phyloP scores from a whole-genome alignment of 306 rosid species.

The Astragalus membranaceus region DNA sequence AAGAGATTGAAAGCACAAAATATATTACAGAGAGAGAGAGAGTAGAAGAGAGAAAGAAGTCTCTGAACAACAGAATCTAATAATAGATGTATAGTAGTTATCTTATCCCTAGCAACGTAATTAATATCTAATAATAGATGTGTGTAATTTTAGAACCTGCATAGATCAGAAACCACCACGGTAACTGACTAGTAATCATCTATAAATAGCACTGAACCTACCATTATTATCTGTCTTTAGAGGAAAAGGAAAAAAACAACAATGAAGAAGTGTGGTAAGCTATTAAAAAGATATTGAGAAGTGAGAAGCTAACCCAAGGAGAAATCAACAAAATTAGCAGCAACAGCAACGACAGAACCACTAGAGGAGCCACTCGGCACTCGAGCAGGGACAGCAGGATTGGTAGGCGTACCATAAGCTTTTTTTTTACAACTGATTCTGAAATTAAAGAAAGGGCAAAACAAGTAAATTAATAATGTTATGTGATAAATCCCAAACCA shows the following conservation, averaged over 20 bases:
- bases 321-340: slow-evolving; percentile 79
- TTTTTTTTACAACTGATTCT: slow-evolving; percentile 79
- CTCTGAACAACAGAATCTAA: too few relatives aligned
- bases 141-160: too few relatives aligned
- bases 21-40: too few relatives aligned
- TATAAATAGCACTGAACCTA: neutral
- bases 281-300: too few relatives aligned
- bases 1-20: too few relatives aligned
- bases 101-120: too few relatives aligned
- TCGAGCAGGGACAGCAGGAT: slow-evolving; percentile 65
- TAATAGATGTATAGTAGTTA: too few relatives aligned
- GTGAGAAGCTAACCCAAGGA: slow-evolving; percentile 74
- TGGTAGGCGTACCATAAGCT: slow-evolving; percentile 73
- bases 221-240: neutral
- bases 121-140: too few relatives aligned
- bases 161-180: too few relatives aligned
- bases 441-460: slow-evolving; percentile 24
- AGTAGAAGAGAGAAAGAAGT: too few relatives aligned
- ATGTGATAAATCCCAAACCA: too few relatives aligned
- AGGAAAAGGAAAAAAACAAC: neutral
- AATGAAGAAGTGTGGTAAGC: neutral
- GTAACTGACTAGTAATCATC: neutral
- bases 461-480: neutral
- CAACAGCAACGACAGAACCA: slow-evolving; percentile 95
- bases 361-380: slow-evolving; percentile 88